These are phyloP conservation scores for Bolboschoenus planiculmis DNA, from an alignment of 176 grass and related monocot genomes.

Conservation along the genomic window DNA sequence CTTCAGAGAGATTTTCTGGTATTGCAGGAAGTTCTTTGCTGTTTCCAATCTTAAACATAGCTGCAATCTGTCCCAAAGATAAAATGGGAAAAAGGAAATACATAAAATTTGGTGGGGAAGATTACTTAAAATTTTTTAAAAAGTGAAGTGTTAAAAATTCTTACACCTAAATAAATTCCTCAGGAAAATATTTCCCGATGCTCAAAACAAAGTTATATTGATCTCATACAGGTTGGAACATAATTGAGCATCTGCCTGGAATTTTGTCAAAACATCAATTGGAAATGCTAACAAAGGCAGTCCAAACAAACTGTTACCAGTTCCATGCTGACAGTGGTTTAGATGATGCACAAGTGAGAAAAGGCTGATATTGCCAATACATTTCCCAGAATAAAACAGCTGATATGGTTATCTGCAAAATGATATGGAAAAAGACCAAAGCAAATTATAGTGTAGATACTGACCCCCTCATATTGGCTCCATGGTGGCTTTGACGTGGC, in stretches of 20 bases:
- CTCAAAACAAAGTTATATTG: background rate
- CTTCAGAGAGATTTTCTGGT: constrained; percentile 83
- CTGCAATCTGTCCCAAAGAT: constrained; percentile 66
- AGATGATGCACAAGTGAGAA: background rate
- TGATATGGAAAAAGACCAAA: background rate
- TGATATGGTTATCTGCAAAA: background rate
- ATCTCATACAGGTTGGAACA: background rate
- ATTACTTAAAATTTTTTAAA: background rate
- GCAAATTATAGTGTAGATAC: constrained; percentile 26
- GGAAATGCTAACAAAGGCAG: background rate
- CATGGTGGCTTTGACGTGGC: constrained; percentile 98
- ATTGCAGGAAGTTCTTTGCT: constrained; percentile 92
- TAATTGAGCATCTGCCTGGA: background rate
- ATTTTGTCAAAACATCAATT: background rate
- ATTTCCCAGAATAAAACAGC: background rate
- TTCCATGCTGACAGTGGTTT: background rate
- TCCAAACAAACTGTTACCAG: background rate
- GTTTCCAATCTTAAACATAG: constrained; percentile 97
- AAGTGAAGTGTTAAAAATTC: background rate
- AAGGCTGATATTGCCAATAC: background rate
- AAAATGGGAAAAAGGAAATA: background rate
- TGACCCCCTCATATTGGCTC: constrained; percentile 99
- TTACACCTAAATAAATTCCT: background rate
- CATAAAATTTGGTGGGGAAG: background rate
- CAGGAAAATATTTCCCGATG: background rate